Evolutionary conservation across 441 rosid species (phyloP), one percentile per base, ranked within the genome.

Genomic region (Hura crepitans): DNA sequence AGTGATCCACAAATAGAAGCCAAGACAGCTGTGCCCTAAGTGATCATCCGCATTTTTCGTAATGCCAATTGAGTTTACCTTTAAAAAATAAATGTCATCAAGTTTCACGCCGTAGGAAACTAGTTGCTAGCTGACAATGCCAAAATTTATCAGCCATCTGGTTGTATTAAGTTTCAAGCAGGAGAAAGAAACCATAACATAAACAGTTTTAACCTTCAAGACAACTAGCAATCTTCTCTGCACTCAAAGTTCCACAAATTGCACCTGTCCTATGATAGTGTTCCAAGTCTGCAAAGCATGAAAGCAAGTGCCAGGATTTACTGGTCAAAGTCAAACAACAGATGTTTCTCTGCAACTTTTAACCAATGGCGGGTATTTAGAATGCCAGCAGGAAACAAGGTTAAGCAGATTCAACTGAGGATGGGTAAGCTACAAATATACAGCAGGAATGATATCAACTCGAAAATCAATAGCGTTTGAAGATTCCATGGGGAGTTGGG

Each of bases 251-350:
- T 18, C 23, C 13, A 30, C 6, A 35, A 23, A 61, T 37, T 18
- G 18, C 63, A 92, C 22, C 72, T 87, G 96, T 57, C 92, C 92
- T 76, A 80, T 88, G 63, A 89, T 45, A n/a, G 92, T 83, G 72
- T 90, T 94, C 96, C 97, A 92, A 62, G 88, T 80, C 97, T 92
- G 75, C 69, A 25, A 35, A 71, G 30, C n/a, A 3, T 22, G 18
- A 55, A 42, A 31, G 46, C 15, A 49, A 11, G 23, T 50, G 23
- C 20, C 64, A 60, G 42, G 22, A 33, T 8, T 33, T 60, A 42
- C 8, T n/a, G 25, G 37, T 60, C 64, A 18, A 35, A 23, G 10
- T 60, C 64, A 18, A n/a, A 33, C 1, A 53, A 17, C 10, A 65
- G 33, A 23, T 13, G 28, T 46, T 47, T 46, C 35, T 4, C 10